A percentile compares a stretch with the other conserved stretches of the same genome.
Conservation (phyloP, 352 stramenopile genomes). For the Pilasporangium apinafurcum region DNA sequence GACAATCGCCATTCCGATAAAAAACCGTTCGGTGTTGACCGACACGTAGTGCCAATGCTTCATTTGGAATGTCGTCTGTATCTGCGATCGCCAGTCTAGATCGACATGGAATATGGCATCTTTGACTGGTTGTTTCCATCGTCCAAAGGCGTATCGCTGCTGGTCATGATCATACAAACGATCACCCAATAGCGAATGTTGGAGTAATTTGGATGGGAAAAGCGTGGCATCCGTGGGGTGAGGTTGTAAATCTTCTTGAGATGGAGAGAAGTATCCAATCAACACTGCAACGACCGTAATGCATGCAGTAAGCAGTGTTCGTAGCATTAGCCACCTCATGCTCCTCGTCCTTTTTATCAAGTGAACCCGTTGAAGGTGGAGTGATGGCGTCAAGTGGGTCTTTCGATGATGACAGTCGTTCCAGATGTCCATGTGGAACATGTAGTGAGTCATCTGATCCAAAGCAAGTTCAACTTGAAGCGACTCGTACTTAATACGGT, state of each 20-base stretch:
- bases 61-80: conserved; percentile 11
- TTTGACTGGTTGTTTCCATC: conserved; percentile 15
- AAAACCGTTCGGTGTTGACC: conserved; percentile 24
- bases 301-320: neutral
- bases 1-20: conserved; percentile 31
- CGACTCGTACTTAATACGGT: too few relatives aligned
- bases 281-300: conserved; percentile 5
- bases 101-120: conserved; percentile 25
- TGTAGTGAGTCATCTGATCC: neutral
- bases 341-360: too few relatives aligned
- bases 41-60: conserved; percentile 45
- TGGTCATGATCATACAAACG: conserved; percentile 3
- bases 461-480: too few relatives aligned
- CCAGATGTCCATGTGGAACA: neutral
- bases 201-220: conserved; percentile 15
- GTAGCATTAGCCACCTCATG: too few relatives aligned
- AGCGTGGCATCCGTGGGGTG: conserved; percentile 9
- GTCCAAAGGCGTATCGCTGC: conserved; percentile 20
- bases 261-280: conserved; percentile 15
- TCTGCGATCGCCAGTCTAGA: conserved; percentile 2
- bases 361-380: neutral
- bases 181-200: conserved; percentile 9
- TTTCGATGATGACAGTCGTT: neutral
- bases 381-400: neutral
- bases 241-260: conserved; percentile 13